These are phyloP conservation scores for Raphanus hybrid DNA, from an alignment of 441 rosid genomes.

Conservation along the genomic window DNA sequence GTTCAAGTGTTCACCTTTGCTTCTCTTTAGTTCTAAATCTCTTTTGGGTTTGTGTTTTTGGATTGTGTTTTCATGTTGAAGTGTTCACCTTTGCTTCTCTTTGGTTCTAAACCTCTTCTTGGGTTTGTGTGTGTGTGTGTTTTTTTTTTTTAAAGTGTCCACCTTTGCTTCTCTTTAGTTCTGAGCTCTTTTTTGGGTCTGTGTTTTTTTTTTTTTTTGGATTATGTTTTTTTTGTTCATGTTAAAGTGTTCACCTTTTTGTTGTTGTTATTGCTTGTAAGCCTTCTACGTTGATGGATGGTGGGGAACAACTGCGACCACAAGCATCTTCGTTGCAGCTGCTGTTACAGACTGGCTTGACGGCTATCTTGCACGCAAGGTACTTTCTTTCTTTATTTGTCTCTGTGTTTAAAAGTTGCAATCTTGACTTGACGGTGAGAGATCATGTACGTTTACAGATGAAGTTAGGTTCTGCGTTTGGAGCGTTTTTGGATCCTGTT, in stretches of 20 bases:
- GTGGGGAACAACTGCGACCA: conserved; percentile 86
- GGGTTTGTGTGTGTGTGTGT: too few species aligned
- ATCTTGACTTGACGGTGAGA: background rate
- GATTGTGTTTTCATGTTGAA: background rate
- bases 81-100: background rate
- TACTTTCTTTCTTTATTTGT: conserved; percentile 22
- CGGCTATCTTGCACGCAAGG: conserved; percentile 89
- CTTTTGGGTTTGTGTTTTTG: background rate
- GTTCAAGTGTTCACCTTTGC: too few species aligned
- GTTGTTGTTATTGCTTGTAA: conserved; percentile 33
- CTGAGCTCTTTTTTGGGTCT: too few species aligned
- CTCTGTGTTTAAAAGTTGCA: background rate
- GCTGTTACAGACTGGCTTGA: conserved; percentile 95
- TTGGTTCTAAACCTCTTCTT: too few species aligned
- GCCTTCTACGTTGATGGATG: conserved; percentile 77
- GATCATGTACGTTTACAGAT: conserved; percentile 55
- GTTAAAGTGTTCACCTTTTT: background rate
- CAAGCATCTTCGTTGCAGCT: conserved; percentile 79
- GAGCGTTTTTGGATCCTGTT: conserved; percentile 93
- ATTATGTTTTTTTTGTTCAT: background rate
- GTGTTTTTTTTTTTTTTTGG: too few species aligned
- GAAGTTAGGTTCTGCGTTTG: conserved; percentile 76
- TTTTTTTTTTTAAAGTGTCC: background rate
- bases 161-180: conserved; percentile 17
- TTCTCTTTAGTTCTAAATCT: conserved; percentile 13